Conservation (phyloP, 495 filamentous ascomycete species). For the Bryoglossum gracile region DNA sequence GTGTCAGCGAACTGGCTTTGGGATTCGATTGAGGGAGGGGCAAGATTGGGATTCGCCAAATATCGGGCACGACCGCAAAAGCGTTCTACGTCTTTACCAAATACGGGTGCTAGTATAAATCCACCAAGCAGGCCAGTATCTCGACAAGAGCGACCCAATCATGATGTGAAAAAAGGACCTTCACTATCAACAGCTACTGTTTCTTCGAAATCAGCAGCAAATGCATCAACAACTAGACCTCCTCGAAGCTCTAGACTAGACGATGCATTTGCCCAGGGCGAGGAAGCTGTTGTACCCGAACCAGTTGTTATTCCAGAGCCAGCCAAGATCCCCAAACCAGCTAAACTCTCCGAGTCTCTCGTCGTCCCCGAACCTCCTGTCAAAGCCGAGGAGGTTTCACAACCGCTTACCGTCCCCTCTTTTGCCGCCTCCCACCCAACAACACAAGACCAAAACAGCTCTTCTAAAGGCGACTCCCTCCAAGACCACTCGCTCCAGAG, state of each 20-base stretch:
- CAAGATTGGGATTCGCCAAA: slow-evolving; percentile 40
- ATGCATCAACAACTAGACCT: not conserved
- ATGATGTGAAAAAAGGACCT: not conserved
- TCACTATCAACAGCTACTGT: not conserved
- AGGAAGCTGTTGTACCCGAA: too few species aligned
- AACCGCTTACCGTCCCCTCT: too few species aligned
- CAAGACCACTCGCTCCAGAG: too few species aligned
- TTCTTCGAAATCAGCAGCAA: not conserved
- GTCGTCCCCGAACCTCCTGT: not conserved
- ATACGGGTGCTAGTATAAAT: not conserved
- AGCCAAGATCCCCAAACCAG: too few species aligned
- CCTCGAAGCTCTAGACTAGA: slow-evolving; percentile 1
- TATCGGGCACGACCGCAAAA: slow-evolving; percentile 23
- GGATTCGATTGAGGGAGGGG: slow-evolving; percentile 59
- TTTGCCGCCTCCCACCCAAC: not conserved
- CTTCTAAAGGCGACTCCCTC: too few species aligned
- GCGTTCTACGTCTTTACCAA: slow-evolving; percentile 6
- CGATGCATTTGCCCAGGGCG: slow-evolving; percentile 2
- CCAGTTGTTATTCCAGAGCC: too few species aligned
- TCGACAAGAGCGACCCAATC: slow-evolving; percentile 1
- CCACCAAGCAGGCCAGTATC: not conserved
- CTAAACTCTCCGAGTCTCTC: too few species aligned
- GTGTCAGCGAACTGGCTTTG: slow-evolving; percentile 78
- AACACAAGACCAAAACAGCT: not conserved
- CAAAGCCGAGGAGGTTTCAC: not conserved